Base-by-base conservation (phyloP, 129 eudicot species). In the Heracleum sosnowskyi region DNA sequence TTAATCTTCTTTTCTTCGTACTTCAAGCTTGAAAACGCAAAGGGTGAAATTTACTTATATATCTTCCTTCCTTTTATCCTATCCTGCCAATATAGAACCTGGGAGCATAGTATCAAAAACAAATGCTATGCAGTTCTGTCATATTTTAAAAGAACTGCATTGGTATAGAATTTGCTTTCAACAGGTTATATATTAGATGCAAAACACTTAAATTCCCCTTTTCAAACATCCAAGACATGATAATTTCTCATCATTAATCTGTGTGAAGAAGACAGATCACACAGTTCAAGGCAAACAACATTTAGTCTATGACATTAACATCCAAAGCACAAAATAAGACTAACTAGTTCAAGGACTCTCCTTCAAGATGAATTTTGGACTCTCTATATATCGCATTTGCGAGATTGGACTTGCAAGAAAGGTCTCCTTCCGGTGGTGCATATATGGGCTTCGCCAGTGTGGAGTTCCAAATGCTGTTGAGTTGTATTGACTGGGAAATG, bases 401-500 rank as follows among this genome's bases (percentile, higher is more conserved):
- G 16, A 62, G 16, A 9, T 2, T 62, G 69, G 72, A 66, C 72
- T 66, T 66, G 37, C 72, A 28, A 33, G 68, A 60, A 60, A 60
- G 33, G 33, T 4, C 15, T 60, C 16, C 33, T 60, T 10, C 13
- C 31, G 15, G 33, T 60, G 6, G 68, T 26, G 68, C 33, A 60
- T 66, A 66, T 66, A 66, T 3, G 39, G 39, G 39, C 72, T 66
- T 66, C 72, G 72, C 72, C 72, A 66, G 37, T 12, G 36, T 66
- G 72, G 72, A 66, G 37, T 66, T 29, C 72, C 72, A 28, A 33
- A 31, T 13, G 39, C 72, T 28, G 72, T 31, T 33, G 72, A 31
- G 39, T 66, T 66, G 39, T 66, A 31, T 12, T 29, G 40, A 66
- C 40, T 31, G 72, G 85, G 78, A 76, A 86, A 53, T 31, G 81